Percentiles rank a stretch among this genome's conserved stretches.
phyloP scores from a whole-genome alignment of 768 basidiomycete genomes.

The Crucibulum laeve region DNA sequence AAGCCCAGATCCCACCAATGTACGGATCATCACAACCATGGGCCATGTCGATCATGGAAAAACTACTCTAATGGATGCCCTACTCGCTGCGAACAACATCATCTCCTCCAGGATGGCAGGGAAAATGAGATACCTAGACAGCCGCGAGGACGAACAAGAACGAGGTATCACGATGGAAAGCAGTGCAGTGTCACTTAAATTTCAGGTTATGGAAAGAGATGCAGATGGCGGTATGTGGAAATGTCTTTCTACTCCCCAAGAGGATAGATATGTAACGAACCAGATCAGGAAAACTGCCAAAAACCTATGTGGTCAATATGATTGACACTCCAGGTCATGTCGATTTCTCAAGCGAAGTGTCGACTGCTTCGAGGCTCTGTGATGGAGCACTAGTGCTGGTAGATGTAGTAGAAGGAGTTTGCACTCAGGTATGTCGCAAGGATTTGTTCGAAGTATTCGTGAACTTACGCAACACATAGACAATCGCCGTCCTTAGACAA shows the following conservation, averaged over 20 bases:
- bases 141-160: constrained; percentile 95
- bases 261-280: constrained; percentile 23
- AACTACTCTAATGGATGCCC: constrained; percentile 90
- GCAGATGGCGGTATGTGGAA: constrained; percentile 50
- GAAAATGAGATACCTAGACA: constrained; percentile 93
- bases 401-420: constrained; percentile 97
- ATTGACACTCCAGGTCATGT: constrained; percentile 99
- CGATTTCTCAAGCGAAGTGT: constrained; percentile 97
- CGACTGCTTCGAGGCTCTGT: constrained; percentile 87
- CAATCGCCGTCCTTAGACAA: constrained; percentile 91
- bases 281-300: constrained; percentile 48
- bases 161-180: constrained; percentile 99
- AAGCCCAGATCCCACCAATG: constrained; percentile 37
- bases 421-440: constrained; percentile 72
- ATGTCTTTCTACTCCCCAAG: constrained; percentile 5
- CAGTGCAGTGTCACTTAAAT: constrained; percentile 87
- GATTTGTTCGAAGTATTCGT: background rate
- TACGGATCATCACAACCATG: constrained; percentile 80
- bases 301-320: constrained; percentile 86
- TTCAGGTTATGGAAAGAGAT: constrained; percentile 67
- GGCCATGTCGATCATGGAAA: constrained; percentile 97
- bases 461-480: constrained; percentile 41
- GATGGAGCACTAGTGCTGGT: constrained; percentile 95
- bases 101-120: constrained; percentile 94
- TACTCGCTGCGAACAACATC: constrained; percentile 96